Base-by-base conservation (phyloP, 2,329 filamentous ascomycete species). In the Apiospora saccharicola region DNA sequence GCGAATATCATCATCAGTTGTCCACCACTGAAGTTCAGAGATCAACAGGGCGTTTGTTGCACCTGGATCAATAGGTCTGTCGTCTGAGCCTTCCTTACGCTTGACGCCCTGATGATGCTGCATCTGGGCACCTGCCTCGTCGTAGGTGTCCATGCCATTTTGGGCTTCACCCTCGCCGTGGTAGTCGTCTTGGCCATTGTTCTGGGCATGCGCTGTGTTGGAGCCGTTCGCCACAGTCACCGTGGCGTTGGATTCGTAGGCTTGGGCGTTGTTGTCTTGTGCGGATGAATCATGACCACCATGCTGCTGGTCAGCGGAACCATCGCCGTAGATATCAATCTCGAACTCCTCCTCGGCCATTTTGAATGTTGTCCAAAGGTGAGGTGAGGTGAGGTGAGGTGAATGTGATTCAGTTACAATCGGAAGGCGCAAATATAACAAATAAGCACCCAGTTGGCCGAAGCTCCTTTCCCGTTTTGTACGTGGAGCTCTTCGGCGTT, bases 21-120 rank as follows among this genome's bases (percentile, higher is more conserved):
- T 95, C 96, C 96, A 98, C 96, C 96, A 99, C 81, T 94, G 93
- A 13, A 99, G 86, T 69, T 98, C 96, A 3, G 94, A 95, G 71
- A 98, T 90, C 81, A 97, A 90, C 43, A 98, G 84, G 0, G 95
- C 95, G 34, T 91, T 86, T 1, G 90, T 91, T 1, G 90, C 90
- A 71, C 85, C 85, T 2, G 88, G 86, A 74, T 92, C 90, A 69
- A 91, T 85, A 4, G 88, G 87, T 34, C 89, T 80, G 41, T 90
- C 88, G 73, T 90, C 89, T 3, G 89, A 88, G 13, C 86, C 87
- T 71, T 87, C 86, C 80, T 91, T 91, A 72, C 89, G 85, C 82
- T 92, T 92, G 8, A 87, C 84, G 14, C 89, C 90, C 75, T 91
- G 87, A 71, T 86, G 85, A 53, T 82, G 81, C 34, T 80, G 77